A percentile compares a stretch with the other conserved stretches of the same genome.
phyloP scores from a whole-genome alignment of 2,329 filamentous ascomycete species.

The Epicoccum sorghinum region DNA sequence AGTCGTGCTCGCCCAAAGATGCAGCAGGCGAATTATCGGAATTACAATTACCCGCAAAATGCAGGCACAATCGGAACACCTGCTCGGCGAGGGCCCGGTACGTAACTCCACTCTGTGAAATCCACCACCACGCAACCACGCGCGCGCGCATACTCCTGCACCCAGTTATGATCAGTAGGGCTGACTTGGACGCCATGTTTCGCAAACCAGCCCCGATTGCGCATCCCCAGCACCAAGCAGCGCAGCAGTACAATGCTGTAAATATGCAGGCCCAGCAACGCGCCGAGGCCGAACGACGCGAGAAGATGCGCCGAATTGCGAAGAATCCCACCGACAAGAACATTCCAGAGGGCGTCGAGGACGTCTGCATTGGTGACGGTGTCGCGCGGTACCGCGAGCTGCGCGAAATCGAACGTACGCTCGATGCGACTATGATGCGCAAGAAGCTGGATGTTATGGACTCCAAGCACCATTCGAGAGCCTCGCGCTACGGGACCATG shows the following conservation, averaged over 20 bases:
- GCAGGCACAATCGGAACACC: slow-evolving; percentile 33
- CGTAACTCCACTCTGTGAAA: slow-evolving; percentile 27
- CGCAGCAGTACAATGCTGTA: slow-evolving; percentile 51
- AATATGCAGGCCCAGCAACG: slow-evolving; percentile 53
- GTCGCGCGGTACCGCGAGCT: slow-evolving; percentile 82
- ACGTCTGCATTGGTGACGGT: slow-evolving; percentile 80
- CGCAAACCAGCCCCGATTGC: slow-evolving; percentile 54
- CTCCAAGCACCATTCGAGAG: slow-evolving; percentile 72
- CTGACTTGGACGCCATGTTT: slow-evolving; percentile 56
- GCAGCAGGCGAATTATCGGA: slow-evolving; percentile 53
- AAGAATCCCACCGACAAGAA: slow-evolving; percentile 94
- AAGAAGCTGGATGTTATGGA: slow-evolving; percentile 93
- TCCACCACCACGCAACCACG: slow-evolving; percentile 9
- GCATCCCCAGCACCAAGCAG: slow-evolving; percentile 57
- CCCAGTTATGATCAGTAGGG: slow-evolving; percentile 52
- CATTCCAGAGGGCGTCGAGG: slow-evolving; percentile 83
- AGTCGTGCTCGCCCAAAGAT: slow-evolving; percentile 40
- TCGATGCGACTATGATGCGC: slow-evolving; percentile 92
- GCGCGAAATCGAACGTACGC: slow-evolving; percentile 81
- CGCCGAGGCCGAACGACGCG: slow-evolving; percentile 59
- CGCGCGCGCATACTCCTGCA: slow-evolving; percentile 10
- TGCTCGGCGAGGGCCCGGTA: slow-evolving; percentile 53
- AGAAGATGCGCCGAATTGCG: slow-evolving; percentile 78
- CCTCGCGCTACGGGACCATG: slow-evolving; percentile 82
- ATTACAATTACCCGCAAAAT: slow-evolving; percentile 44